Evolutionary conservation across 1,284 basidiomycete genomes (phyloP).

Genomic region (Gomphus bonarii): DNA sequence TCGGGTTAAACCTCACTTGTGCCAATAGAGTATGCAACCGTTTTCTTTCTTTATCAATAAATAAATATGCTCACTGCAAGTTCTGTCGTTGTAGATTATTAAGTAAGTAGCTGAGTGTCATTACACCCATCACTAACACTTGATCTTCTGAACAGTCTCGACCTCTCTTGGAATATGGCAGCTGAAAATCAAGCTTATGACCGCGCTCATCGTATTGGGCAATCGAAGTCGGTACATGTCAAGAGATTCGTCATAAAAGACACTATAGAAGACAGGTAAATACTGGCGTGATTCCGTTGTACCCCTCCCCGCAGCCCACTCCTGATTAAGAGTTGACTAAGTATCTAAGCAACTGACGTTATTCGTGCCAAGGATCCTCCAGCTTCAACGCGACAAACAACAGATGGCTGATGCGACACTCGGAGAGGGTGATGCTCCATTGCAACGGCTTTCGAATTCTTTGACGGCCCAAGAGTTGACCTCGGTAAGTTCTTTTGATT

Average conservation of each 20-base stretch:
- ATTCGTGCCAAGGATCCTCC: slow-evolving; percentile 37
- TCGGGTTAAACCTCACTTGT: slow-evolving; percentile 31
- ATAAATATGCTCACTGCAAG: slow-evolving; percentile 28
- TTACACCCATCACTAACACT: neutral
- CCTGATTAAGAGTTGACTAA: neutral
- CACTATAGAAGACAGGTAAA: slow-evolving; percentile 60
- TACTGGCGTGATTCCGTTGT: neutral
- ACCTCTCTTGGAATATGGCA: slow-evolving; percentile 61
- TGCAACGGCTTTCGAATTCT: slow-evolving; percentile 23
- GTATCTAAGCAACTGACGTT: neutral
- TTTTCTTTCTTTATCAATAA: slow-evolving; percentile 39
- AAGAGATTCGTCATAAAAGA: slow-evolving; percentile 56
- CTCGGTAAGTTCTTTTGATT: slow-evolving; percentile 7
- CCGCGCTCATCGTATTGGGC: slow-evolving; percentile 56
- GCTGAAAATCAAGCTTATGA: slow-evolving; percentile 60
- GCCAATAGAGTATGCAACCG: slow-evolving; percentile 31
- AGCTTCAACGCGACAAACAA: slow-evolving; percentile 53
- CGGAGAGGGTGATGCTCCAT: slow-evolving; percentile 45
- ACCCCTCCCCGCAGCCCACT: too few species aligned
- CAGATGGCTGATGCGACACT: slow-evolving; percentile 50
- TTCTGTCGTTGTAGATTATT: slow-evolving; percentile 25
- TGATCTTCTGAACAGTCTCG: slow-evolving; percentile 30
- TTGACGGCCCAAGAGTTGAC: slow-evolving; percentile 14
- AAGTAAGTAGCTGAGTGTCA: slow-evolving; percentile 17
- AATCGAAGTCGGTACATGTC: slow-evolving; percentile 56